Evolutionary conservation across 441 rosid species (phyloP).

Genomic region (Gossypium schwendimanii): DNA sequence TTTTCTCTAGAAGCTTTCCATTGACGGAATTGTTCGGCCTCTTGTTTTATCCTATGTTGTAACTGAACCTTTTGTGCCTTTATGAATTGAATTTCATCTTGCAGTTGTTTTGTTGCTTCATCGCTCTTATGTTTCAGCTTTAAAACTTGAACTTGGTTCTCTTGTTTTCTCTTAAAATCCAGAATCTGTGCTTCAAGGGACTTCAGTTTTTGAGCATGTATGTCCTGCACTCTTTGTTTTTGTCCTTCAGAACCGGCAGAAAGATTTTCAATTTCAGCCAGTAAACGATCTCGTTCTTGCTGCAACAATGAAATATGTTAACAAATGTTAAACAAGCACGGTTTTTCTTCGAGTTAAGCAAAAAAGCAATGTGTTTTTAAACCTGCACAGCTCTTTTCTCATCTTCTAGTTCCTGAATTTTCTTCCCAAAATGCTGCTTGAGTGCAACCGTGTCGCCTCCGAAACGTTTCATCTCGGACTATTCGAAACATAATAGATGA

Average conservation of each 20-base stretch:
- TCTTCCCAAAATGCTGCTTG: conserved; percentile 94
- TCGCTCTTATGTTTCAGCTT: conserved; percentile 97
- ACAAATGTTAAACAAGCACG: conserved; percentile 2
- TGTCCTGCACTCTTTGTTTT: conserved; percentile 73
- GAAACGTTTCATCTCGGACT: conserved; percentile 92
- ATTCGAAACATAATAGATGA: conserved; percentile 22
- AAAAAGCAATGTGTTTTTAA: conserved; percentile 13
- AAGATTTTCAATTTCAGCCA: conserved; percentile 83
- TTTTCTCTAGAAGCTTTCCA: conserved; percentile 93
- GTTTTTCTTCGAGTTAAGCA: conserved; percentile 8
- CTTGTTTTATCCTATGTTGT: conserved; percentile 87
- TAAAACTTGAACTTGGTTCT: conserved; percentile 86
- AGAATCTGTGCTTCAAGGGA: conserved; percentile 85
- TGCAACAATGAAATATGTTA: conserved; percentile 28
- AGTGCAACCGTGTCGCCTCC: conserved; percentile 71
- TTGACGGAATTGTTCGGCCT: conserved; percentile 83
- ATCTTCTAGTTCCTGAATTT: conserved; percentile 82
- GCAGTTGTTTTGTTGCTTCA: conserved; percentile 84
- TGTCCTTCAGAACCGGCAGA: conserved; percentile 78
- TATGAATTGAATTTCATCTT: conserved; percentile 91
- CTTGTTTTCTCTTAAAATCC: conserved; percentile 95
- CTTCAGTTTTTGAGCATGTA: conserved; percentile 78
- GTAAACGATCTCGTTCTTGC: conserved; percentile 85
- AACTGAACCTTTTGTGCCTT: conserved; percentile 97
- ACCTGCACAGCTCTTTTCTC: conserved; percentile 93